phyloP scores from a whole-genome alignment of 2,329 filamentous ascomycete species.

The Madurella fahalii region DNA sequence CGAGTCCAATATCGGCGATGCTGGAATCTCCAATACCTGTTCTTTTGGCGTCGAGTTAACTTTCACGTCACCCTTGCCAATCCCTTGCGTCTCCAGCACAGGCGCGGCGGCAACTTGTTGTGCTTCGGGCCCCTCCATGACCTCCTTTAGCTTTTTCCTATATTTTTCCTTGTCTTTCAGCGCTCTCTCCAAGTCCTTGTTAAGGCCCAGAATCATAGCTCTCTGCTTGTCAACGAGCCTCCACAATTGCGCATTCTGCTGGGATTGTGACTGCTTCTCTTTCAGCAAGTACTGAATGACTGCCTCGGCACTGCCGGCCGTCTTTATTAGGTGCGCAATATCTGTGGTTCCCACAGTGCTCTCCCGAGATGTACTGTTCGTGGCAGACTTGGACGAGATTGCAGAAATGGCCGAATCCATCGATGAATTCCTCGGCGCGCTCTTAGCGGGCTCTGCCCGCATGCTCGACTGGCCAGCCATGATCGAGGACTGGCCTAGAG shows the following conservation, averaged over 20 bases:
- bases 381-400: constrained; percentile 58
- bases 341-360: constrained; percentile 63
- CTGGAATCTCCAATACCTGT: constrained; percentile 35
- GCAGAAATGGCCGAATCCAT: constrained; percentile 91
- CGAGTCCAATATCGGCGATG: constrained; percentile 48
- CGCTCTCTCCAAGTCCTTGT: constrained; percentile 87
- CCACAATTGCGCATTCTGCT: constrained; percentile 93
- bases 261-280: constrained; percentile 83
- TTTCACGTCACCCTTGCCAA: constrained; percentile 16
- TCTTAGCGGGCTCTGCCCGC: constrained; percentile 38
- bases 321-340: constrained; percentile 71
- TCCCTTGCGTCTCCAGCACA: constrained; percentile 7
- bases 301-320: constrained; percentile 84
- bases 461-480: constrained; percentile 47
- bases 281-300: constrained; percentile 84
- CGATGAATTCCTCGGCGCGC: constrained; percentile 69
- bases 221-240: constrained; percentile 93
- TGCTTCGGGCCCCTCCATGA: constrained; percentile 42
- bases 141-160: constrained; percentile 82
- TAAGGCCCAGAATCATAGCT: constrained; percentile 86
- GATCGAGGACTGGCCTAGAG: constrained; percentile 34
- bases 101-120: constrained; percentile 25
- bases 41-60: constrained; percentile 29
- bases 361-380: constrained; percentile 57
- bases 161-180: constrained; percentile 95